These are phyloP conservation scores for Globisporangium nunn DNA, from an alignment of 352 stramenopile species.

Conservation along the genomic window DNA sequence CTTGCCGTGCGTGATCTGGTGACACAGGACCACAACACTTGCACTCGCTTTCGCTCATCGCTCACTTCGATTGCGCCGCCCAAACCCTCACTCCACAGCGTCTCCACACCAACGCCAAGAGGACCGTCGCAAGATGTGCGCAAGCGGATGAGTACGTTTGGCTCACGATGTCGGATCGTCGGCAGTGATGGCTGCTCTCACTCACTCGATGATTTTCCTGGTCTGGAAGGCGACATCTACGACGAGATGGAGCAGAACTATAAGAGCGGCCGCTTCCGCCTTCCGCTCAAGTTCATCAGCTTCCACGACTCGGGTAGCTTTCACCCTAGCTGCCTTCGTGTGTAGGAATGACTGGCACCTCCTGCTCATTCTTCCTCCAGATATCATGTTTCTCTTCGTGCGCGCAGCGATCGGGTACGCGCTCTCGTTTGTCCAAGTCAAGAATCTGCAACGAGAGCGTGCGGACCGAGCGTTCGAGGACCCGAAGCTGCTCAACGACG, in stretches of 20 bases:
- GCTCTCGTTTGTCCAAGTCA: conserved; percentile 50
- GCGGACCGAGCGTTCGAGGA: conserved; percentile 20
- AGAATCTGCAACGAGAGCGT: conserved; percentile 39
- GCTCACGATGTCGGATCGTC: background rate
- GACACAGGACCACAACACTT: background rate
- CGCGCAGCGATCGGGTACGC: conserved; percentile 59
- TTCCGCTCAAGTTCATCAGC: conserved; percentile 62
- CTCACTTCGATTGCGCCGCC: background rate
- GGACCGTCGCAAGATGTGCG: conserved; percentile 29
- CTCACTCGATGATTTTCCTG: background rate
- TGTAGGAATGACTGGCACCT: background rate
- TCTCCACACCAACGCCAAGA: conserved; percentile 1
- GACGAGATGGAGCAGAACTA: conserved; percentile 52
- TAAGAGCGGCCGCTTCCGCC: conserved; percentile 33
- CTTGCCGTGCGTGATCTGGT: background rate
- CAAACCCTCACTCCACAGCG: background rate
- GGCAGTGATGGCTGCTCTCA: background rate
- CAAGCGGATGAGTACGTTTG: conserved; percentile 33
- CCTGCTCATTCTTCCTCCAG: conserved; percentile 12
- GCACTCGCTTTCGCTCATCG: background rate
- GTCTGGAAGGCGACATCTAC: conserved; percentile 48
- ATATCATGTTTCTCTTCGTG: conserved; percentile 70
- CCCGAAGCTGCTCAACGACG: conserved; percentile 16
- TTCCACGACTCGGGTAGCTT: conserved; percentile 49
- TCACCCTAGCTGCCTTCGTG: background rate